These are phyloP conservation scores for Psidium guajava DNA, from an alignment of 345 rosid species.

Conservation along the genomic window DNA sequence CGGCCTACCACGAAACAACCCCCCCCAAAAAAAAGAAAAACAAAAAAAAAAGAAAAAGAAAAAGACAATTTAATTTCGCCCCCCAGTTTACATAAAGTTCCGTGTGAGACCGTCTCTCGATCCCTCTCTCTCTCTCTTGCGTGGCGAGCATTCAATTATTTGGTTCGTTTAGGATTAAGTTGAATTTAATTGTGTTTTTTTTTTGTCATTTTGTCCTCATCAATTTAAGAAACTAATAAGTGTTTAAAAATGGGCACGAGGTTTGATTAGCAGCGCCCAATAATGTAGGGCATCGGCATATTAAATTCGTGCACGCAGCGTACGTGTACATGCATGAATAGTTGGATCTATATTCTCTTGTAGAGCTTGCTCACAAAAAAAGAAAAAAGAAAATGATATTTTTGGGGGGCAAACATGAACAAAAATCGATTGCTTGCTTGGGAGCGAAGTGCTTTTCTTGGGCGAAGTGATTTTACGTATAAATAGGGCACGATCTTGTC, in stretches of 20 bases:
- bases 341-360: neutral
- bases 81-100: neutral
- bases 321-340: neutral
- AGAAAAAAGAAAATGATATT: too few species aligned
- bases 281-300: neutral
- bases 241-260: neutral
- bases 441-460: neutral
- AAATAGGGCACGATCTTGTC: too few species aligned
- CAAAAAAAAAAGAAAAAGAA: neutral
- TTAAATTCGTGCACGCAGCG: neutral
- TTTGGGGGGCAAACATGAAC: neutral
- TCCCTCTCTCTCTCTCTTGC: neutral
- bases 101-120: neutral
- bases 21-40: neutral
- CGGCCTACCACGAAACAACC: neutral
- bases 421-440: neutral
- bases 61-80: neutral
- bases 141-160: neutral
- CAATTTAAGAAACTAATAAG: neutral
- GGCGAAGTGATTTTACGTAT: neutral
- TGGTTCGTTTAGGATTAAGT: neutral
- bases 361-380: neutral
- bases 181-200: neutral
- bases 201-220: neutral
- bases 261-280: neutral